phyloP scores from a whole-genome alignment of 2,329 filamentous ascomycete genomes.

The Huntiella abstrusa region DNA sequence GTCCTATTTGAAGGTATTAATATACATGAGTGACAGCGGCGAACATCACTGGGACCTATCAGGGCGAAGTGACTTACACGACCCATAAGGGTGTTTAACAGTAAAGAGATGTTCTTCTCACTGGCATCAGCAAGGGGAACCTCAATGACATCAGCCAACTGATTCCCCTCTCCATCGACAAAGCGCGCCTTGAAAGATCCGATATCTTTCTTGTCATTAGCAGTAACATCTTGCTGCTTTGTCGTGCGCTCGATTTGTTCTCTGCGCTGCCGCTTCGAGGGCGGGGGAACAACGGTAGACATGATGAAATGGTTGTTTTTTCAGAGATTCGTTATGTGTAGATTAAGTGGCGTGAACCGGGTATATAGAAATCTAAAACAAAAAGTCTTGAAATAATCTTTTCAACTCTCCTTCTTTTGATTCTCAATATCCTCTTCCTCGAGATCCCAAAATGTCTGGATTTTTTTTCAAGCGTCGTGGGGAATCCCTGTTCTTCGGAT shows the following conservation, averaged over 20 bases:
- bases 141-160: constrained; percentile 49
- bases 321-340: neutral
- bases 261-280: constrained; percentile 70
- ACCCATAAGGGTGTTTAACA: constrained; percentile 69
- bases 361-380: neutral
- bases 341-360: neutral
- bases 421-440: neutral
- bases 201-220: constrained; percentile 46
- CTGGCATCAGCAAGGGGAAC: constrained; percentile 70
- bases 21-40: neutral
- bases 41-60: too few relatives aligned
- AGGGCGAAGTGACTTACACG: constrained; percentile 30
- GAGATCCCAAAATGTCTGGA: neutral
- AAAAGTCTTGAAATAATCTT: neutral
- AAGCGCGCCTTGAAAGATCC: constrained; percentile 78
- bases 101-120: constrained; percentile 73
- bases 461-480: constrained; percentile 8
- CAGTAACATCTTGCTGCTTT: constrained; percentile 55
- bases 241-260: constrained; percentile 53
- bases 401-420: neutral
- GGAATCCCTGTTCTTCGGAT: constrained; percentile 2
- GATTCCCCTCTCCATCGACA: constrained; percentile 57
- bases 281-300: constrained; percentile 68
- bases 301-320: constrained; percentile 25
- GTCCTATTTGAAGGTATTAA: constrained; percentile 20